These are phyloP conservation scores for Chytriomyces hyalinus DNA, from an alignment of 192 early-diverging fungal genomes.

Conservation along the genomic window DNA sequence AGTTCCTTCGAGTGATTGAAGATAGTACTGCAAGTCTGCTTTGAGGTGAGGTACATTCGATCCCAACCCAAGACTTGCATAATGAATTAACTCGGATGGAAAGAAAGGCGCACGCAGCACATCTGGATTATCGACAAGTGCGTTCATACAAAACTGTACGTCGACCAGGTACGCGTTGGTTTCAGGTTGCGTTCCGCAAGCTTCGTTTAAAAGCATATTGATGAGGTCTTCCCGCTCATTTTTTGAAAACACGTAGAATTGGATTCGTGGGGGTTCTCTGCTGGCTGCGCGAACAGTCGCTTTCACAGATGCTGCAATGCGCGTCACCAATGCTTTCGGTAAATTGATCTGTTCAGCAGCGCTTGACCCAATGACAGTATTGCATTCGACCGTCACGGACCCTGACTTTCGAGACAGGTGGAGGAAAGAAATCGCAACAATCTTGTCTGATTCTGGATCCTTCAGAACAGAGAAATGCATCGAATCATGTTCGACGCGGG, in stretches of 20 bases:
- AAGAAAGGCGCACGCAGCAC: slow-evolving; percentile 39
- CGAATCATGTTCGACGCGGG: slow-evolving; percentile 31
- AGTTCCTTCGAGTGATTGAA: slow-evolving; percentile 27
- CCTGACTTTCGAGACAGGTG: background rate
- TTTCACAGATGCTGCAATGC: too few species aligned
- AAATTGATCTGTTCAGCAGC: too few species aligned
- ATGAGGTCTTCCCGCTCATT: slow-evolving; percentile 30
- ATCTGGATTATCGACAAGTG: slow-evolving; percentile 32
- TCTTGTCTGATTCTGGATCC: slow-evolving; percentile 41
- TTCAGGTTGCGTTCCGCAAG: background rate
- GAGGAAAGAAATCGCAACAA: slow-evolving; percentile 37
- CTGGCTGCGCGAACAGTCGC: slow-evolving; percentile 14
- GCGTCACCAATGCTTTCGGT: too few species aligned
- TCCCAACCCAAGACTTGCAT: slow-evolving; percentile 13
- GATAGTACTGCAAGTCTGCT: slow-evolving; percentile 33
- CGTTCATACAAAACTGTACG: slow-evolving; percentile 35
- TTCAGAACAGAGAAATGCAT: slow-evolving; percentile 37
- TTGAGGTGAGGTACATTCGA: background rate
- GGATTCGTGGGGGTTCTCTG: slow-evolving; percentile 25
- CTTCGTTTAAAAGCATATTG: slow-evolving; percentile 30
- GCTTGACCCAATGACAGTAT: too few species aligned
- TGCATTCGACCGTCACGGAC: too few species aligned
- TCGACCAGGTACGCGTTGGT: background rate
- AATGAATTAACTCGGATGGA: slow-evolving; percentile 33
- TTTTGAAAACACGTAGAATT: slow-evolving; percentile 41